Percentiles rank a stretch among this genome's conserved stretches.
Conservation (phyloP, 2,329 filamentous ascomycete species). For the Aureobasidium mangrovei region DNA sequence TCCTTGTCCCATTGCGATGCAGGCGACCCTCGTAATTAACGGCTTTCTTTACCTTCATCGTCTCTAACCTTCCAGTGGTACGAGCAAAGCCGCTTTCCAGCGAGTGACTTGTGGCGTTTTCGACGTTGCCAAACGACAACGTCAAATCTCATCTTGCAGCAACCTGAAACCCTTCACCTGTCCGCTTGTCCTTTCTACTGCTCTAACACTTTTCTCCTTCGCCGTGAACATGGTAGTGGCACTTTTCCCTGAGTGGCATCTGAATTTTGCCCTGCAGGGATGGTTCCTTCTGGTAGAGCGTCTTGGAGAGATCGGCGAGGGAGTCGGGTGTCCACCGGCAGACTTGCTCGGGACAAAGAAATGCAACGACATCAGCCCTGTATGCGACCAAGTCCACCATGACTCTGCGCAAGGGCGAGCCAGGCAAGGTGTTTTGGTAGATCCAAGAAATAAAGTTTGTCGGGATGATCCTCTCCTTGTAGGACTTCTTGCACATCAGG, state of each 20-base stretch:
- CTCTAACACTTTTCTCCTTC: background rate
- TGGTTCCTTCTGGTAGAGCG: background rate
- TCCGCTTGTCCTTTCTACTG: no score
- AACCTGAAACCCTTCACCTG: no score
- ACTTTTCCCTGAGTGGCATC: background rate
- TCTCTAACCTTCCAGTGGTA: background rate
- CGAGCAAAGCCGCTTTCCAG: no score
- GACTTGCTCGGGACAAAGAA: background rate
- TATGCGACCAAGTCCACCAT: slow-evolving; percentile 9
- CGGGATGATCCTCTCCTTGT: background rate
- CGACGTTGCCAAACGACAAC: no score
- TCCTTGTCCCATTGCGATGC: no score
- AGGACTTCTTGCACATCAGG: background rate
- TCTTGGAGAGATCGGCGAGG: background rate
- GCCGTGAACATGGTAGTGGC: background rate
- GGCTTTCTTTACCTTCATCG: background rate
- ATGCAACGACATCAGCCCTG: background rate
- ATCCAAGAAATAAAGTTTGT: slow-evolving; percentile 14
- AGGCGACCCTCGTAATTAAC: no score
- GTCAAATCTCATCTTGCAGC: no score
- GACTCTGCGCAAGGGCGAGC: slow-evolving; percentile 2
- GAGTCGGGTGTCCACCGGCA: background rate
- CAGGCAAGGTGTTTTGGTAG: background rate
- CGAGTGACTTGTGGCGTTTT: no score
- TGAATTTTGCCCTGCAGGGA: background rate